A percentile compares a stretch with the other conserved stretches of the same genome.
These are phyloP conservation scores for Xylaria sp. DNA, from an alignment of 2,329 filamentous ascomycete genomes.

Conservation along the genomic window DNA sequence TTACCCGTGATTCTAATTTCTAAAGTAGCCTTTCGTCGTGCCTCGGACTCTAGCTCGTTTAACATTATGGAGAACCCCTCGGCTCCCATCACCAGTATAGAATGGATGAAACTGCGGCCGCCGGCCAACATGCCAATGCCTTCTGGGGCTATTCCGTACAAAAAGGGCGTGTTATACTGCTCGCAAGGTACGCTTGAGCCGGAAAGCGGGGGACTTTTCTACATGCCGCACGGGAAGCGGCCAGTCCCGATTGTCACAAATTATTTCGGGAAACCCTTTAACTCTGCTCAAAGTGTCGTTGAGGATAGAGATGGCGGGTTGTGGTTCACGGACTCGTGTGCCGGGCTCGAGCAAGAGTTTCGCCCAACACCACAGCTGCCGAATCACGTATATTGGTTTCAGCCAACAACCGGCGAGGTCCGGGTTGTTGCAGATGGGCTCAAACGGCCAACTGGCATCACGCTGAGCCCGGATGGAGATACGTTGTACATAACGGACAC, in stretches of 20 bases:
- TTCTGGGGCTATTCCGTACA: slow-evolving; percentile 55
- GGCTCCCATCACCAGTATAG: slow-evolving; percentile 47
- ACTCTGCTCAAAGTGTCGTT: slow-evolving; percentile 58
- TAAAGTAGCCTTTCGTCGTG: slow-evolving; percentile 46
- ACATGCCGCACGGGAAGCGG: slow-evolving; percentile 50
- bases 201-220: slow-evolving; percentile 46
- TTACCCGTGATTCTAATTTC: slow-evolving; percentile 60
- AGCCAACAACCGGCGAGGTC: slow-evolving; percentile 54
- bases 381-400: slow-evolving; percentile 60
- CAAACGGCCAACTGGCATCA: slow-evolving; percentile 56
- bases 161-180: slow-evolving; percentile 55
- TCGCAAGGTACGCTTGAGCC: slow-evolving; percentile 52
- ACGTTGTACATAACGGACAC: slow-evolving; percentile 59
- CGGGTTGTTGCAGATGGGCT: slow-evolving; percentile 62
- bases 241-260: slow-evolving; percentile 54
- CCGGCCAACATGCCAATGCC: slow-evolving; percentile 59
- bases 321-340: slow-evolving; percentile 63
- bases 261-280: slow-evolving; percentile 60
- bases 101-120: slow-evolving; percentile 57
- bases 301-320: slow-evolving; percentile 54
- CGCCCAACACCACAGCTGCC: slow-evolving; percentile 58
- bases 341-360: slow-evolving; percentile 59
- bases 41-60: not conserved
- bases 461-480: slow-evolving; percentile 52
- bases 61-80: not conserved